A percentile compares a stretch with the other conserved stretches of the same genome.
phyloP scores from a whole-genome alignment of 768 basidiomycete genomes.

The Pisolithus sp. region DNA sequence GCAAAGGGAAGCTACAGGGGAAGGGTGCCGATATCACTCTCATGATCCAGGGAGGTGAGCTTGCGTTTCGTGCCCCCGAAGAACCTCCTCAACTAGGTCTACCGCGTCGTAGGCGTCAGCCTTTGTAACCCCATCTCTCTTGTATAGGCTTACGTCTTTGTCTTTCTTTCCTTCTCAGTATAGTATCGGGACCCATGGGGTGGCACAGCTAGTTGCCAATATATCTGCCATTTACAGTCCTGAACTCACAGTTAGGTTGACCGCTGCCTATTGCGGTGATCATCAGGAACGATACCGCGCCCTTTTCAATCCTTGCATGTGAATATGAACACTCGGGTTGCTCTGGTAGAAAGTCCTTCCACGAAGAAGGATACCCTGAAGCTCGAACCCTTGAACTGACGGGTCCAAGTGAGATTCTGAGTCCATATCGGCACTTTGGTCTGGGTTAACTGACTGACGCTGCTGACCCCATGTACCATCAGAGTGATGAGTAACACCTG shows the following conservation, averaged over 20 bases:
- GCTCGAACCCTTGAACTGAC: constrained; percentile 14
- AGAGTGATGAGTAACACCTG: no score
- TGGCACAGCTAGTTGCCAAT: no score
- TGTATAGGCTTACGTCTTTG: no score
- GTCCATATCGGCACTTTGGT: neutral
- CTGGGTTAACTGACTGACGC: no score
- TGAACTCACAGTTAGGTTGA: constrained; percentile 54
- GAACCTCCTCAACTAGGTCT: constrained; percentile 85
- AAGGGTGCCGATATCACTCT: constrained; percentile 65
- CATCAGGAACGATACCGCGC: constrained; percentile 14
- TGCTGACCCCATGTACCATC: neutral
- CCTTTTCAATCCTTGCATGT: neutral
- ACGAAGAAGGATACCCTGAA: no score
- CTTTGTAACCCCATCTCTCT: no score
- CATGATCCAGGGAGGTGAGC: constrained; percentile 92
- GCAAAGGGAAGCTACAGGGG: constrained; percentile 38
- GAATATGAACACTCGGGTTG: neutral
- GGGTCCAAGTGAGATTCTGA: constrained; percentile 50
- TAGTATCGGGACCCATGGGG: constrained; percentile 18
- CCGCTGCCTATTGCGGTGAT: constrained; percentile 56
- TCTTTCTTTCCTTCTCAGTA: no score
- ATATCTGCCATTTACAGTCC: constrained; percentile 60
- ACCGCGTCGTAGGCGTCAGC: constrained; percentile 33
- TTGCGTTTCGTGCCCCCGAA: constrained; percentile 70
- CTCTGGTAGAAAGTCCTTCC: no score